Base-by-base conservation (phyloP, 23 red algal genomes). In the Gracilariopsis chorda region DNA sequence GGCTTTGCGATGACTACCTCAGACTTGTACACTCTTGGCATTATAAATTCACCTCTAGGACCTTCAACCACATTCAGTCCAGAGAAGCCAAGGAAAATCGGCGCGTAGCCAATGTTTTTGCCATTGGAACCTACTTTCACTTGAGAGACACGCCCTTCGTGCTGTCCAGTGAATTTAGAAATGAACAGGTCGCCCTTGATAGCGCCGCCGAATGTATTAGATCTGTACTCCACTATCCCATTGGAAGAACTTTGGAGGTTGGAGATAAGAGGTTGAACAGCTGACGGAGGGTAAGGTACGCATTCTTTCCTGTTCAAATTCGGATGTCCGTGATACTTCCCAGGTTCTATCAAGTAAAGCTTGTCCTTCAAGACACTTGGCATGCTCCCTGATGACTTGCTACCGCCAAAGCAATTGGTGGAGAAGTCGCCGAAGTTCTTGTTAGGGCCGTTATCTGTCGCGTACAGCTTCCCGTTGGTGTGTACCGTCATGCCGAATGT, bases 251-350 rank as follows among this genome's bases (percentile, higher is more conserved):
- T 84, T 37, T 76, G 37, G 8, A 92, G 51, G 16, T 84, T 83
- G 39, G 51, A 60, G 23, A 84, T 67, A 25, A 84, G 63, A 28
- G 78, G 89, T 71, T 84, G 58, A 2, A 84, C 89, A 35, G 78
- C 88, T 23, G 77, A 84, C 30, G 77, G 20, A 13, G 78, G 78
- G 60, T 84, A 84, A 36, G 80, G 80, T 13, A 48, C 80, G 67
- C 89, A 92, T 24, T 92, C 78, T 32, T 78, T 83, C 30, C 89
- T 51, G 63, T 92, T 92, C 47, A 84, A 63, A 62, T 92, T 92
- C 12, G 89, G 89, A 84, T 92, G 89, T 17, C 89, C 89, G 30
- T 92, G 80, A 47, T 92, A 92, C 29, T 75, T 75, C 0, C 89
- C 89, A 20, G 55, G 48, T 55, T 92, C 29, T 9, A 92, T 40